Evolutionary conservation across 2,329 filamentous ascomycete genomes (phyloP), one percentile per base, ranked within the genome.

Genomic region (Fonsecaea nubica): DNA sequence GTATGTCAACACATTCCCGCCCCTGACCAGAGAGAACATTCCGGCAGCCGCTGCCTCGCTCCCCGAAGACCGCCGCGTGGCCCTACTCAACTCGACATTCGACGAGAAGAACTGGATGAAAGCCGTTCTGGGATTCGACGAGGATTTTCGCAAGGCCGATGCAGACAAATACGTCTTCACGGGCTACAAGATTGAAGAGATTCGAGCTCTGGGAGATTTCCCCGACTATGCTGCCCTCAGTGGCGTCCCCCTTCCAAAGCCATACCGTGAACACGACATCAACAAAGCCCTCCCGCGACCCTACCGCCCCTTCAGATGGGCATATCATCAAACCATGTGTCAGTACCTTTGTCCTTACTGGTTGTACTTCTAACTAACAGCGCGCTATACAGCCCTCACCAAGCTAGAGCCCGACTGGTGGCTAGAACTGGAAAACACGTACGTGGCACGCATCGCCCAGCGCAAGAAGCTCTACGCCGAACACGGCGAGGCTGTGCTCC

Each of bases 281-380:
- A 79, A 84, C 13, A 90, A 82, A 69, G 92, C 92, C 0, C 73
- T 84, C 9, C 86, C 92, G 1, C 83, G 92, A 64, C 92, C 92
- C 0, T 96, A 93, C 75, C 84, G 92, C 48, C 92, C 92, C 0
- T 90, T 96, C 52, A 79, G 92, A 73, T 96, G 92, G 92, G 81
- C 84, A 0, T 96, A 96, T 75, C 91, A 95, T 75, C 92, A 96
- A 75, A 96, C 92, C 0, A 96, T 96, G 92, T 91, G 92, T 94
- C 85, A 72, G 89, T 83, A 54, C 42, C 15, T 33, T 33, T 3
- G 33, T 4, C 18, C n/a, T 25, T 12, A 25, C 5, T 21, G 2
- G 18, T 62, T 15, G 15, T 10, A 40, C 42, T 25, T 13, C 33
- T 35, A 30, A 45, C 18, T 54, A n/a, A 54, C 53, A 8, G 40